Conservation (phyloP, 345 rosid species). For the Citrus trifoliata region DNA sequence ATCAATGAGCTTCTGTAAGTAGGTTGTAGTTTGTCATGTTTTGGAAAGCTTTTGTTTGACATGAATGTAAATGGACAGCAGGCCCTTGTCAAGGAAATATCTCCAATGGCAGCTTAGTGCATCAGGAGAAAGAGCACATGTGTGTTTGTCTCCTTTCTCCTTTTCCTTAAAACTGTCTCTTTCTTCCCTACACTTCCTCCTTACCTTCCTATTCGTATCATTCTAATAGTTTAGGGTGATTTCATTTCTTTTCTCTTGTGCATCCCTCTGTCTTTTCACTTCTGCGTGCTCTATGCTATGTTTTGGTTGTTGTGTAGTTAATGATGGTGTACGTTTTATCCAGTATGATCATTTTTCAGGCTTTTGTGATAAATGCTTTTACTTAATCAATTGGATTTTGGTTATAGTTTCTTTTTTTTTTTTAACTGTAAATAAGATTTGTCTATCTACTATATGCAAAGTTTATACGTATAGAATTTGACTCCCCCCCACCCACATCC, state of each 20-base stretch:
- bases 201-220: conserved; percentile 60
- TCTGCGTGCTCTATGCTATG: conserved; percentile 27
- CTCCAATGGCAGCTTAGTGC: conserved; percentile 99
- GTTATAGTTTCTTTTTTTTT: not conserved
- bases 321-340: not conserved
- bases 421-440: not conserved
- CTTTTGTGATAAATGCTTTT: not conserved
- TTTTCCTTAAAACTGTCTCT: conserved; percentile 93
- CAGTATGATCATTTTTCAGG: not conserved
- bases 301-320: conserved; percentile 3
- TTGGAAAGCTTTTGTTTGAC: conserved; percentile 73
- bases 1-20: conserved; percentile 41
- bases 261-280: conserved; percentile 22
- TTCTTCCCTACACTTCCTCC: conserved; percentile 82
- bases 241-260: conserved; percentile 24
- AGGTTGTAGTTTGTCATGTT: conserved; percentile 77
- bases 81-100: conserved; percentile 98
- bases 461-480: not conserved
- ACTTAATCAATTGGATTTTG: not conserved
- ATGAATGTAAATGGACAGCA: conserved; percentile 95
- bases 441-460: not conserved
- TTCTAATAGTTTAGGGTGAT: conserved; percentile 35
- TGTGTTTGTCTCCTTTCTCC: conserved; percentile 99
- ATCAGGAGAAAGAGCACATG: conserved; percentile 95
- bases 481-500: no score